These are phyloP conservation scores for Monilinia laxa DNA, from an alignment of 2,329 filamentous ascomycete genomes.

Conservation along the genomic window DNA sequence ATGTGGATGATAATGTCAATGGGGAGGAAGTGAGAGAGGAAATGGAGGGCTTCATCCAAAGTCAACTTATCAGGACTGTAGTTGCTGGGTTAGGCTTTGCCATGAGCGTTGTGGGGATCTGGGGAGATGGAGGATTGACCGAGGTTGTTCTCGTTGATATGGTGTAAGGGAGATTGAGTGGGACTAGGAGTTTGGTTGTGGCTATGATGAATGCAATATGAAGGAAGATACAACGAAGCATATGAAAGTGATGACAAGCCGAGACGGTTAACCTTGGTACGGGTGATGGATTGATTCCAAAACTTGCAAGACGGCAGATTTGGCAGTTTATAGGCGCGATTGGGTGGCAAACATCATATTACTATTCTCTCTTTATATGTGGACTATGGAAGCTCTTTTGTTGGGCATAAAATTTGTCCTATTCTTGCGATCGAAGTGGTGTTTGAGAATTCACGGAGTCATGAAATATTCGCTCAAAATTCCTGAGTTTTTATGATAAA, in stretches of 20 bases:
- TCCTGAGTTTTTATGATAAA: neutral
- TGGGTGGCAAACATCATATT: slow-evolving; percentile 4
- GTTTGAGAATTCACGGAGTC: neutral
- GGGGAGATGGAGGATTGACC: slow-evolving; percentile 57
- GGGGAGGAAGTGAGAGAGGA: slow-evolving; percentile 60
- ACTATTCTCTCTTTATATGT: slow-evolving; percentile 12
- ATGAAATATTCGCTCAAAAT: neutral
- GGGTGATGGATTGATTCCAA: neutral
- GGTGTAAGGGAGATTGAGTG: neutral
- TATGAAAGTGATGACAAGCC: neutral
- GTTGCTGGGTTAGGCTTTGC: slow-evolving; percentile 57
- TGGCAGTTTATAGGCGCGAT: neutral
- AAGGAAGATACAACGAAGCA: slow-evolving; percentile 3
- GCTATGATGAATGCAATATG: neutral
- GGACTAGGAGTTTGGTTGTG: neutral
- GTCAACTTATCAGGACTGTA: slow-evolving; percentile 54
- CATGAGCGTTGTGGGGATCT: slow-evolving; percentile 63
- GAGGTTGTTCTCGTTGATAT: slow-evolving; percentile 33
- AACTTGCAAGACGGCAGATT: neutral
- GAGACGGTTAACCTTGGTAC: neutral
- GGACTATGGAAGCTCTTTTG: neutral
- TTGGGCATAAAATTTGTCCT: neutral
- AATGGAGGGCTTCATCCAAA: slow-evolving; percentile 55
- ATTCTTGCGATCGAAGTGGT: neutral
- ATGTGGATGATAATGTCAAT: slow-evolving; percentile 49